Evolutionary conservation across 306 rosid species (phyloP), one percentile per base, ranked within the genome.

Genomic region (Vigna unguiculata): DNA sequence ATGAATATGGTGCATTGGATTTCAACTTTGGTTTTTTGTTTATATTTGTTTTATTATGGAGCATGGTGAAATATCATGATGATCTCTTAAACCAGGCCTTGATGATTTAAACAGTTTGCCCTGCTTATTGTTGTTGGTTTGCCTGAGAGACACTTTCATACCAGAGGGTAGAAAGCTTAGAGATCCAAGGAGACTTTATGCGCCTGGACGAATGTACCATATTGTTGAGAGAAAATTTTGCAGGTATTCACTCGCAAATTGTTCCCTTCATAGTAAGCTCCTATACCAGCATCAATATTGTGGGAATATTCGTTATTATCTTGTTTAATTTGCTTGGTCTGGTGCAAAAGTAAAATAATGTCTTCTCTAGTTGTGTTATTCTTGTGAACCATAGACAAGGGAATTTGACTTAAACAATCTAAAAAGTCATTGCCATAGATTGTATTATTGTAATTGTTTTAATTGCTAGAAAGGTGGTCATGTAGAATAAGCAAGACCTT

Each of bases 131-230:
- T 89, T 90, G 87, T 55, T 90, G 89, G 90, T 94, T 72, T 94
- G 97, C 89, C 78, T 94, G 93, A 87, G 97, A 80, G 97, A 94
- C 75, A 94, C 98, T 79, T 94, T 94, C 90, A 80, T 92, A 75
- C 92, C 96, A 0, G 98, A 94, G 63, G 91, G 83, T 71, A 83
- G 95, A 82, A 94, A 94, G 89, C 95, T 94, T 78, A 61, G 88
- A 72, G 98, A 94, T 88, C 90, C 90, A 53, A 86, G 98, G 82
- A 86, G 98, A 82, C 97, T 94, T 28, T 94, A 94, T 6, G 98
- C 97, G 7, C 98, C 98, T 0, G 98, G 98, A 58, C 85, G 98
- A 74, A 90, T 92, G 78, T 94, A 92, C 74, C 98, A 95, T 76
- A 85, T 95, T 19, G 97, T 92, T 1, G 97, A 95, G 88, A 85